Evolutionary conservation across 2,329 filamentous ascomycete species (phyloP).

Genomic region (Colletotrichum truncatum): DNA sequence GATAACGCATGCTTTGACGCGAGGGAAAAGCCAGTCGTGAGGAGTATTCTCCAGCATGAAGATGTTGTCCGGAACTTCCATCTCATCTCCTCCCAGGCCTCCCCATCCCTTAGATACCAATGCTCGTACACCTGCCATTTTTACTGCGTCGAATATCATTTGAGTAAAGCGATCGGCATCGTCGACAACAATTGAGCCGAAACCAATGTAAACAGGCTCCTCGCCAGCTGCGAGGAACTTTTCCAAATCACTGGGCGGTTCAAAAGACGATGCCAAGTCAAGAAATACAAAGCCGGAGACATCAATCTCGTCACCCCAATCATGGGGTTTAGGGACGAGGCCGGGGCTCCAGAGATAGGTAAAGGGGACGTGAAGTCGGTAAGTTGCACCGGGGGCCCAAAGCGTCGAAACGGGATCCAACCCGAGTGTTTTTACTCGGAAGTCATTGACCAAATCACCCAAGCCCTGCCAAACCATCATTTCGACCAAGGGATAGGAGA

Average conservation of each 20-base stretch:
- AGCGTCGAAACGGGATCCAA: conserved; percentile 79
- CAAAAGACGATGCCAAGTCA: conserved; percentile 70
- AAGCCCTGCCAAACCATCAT: conserved; percentile 93
- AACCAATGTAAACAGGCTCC: conserved; percentile 77
- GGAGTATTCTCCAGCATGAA: conserved; percentile 79
- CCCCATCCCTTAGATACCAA: conserved; percentile 82
- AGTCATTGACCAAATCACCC: conserved; percentile 80
- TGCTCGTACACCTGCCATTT: conserved; percentile 72
- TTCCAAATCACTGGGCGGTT: conserved; percentile 63
- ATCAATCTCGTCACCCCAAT: conserved; percentile 77
- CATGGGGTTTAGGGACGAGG: conserved; percentile 72
- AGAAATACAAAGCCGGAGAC: conserved; percentile 84
- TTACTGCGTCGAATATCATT: conserved; percentile 76
- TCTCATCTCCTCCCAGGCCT: conserved; percentile 65
- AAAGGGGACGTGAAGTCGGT: conserved; percentile 77
- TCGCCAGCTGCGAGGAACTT: conserved; percentile 66
- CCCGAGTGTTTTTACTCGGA: conserved; percentile 73
- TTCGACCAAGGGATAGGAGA: conserved; percentile 82
- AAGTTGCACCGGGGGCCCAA: conserved; percentile 80
- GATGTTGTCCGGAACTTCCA: conserved; percentile 67
- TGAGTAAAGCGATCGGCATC: conserved; percentile 74
- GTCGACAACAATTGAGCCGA: conserved; percentile 80
- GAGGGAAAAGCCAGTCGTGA: conserved; percentile 81
- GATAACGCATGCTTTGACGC: conserved; percentile 73
- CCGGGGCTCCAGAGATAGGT: conserved; percentile 78